Evolutionary conservation across 2,329 filamentous ascomycete species (phyloP), one percentile per base, ranked within the genome.

Genomic region (Pseudogymnoascus verrucosus): DNA sequence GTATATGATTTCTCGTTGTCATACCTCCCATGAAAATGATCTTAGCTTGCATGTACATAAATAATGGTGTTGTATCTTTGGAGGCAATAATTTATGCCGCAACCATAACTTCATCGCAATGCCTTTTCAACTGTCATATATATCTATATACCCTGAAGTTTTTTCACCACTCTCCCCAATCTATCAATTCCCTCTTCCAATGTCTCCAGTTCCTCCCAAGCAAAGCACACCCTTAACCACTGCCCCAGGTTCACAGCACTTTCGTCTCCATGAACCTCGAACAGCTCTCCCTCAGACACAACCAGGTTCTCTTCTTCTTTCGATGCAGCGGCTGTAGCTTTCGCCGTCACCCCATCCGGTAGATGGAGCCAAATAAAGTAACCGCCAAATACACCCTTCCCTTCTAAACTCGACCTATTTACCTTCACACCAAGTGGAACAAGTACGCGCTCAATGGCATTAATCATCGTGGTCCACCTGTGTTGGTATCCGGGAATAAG

Each of bases 311-410:
- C 79, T 31, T 84, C 79, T n/a, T 77, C 75, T 14, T 31, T 40
- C 23, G 66, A 65, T 61, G 34, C 26, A 26, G 66, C 62, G 67
- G 79, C 75, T n/a, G 83, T 51, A 74, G 74, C 67, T 75, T 71
- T 31, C 77, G 79, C 44, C 86, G 69, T 1, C 72, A 74, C 23
- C 67, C 66, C 2, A 21, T 67, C 65, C 21, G 86, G 86, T 12
- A 89, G 73, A 4, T 76, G 75, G 7, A 89, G 74, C 83, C 85
- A 89, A 61, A 88, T 77, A 72, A 89, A 89, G 71, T 87, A 89
- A 0, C 87, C 86, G 2, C 86, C 86, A n/a, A 65, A 31, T 4
- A 57, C 51, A 12, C 63, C 60, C n/a, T 36, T 37, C 16, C 44
- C 42, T 31, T 54, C 62, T 61, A 65, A 8, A 31, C 47, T 57